These are phyloP conservation scores for Fusarium clavum DNA, from an alignment of 2,329 filamentous ascomycete genomes.

Conservation along the genomic window DNA sequence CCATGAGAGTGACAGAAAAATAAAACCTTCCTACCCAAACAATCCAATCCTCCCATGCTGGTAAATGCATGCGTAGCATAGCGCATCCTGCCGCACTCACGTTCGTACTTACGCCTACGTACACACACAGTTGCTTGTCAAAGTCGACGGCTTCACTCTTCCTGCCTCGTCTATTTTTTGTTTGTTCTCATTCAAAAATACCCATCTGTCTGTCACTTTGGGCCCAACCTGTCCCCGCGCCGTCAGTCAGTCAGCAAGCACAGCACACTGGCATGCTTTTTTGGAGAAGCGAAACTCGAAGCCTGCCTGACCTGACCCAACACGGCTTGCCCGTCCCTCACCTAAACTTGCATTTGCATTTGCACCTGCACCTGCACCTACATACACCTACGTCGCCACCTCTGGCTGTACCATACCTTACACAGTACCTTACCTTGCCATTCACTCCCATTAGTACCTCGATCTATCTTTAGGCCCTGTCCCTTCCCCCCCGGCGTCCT, in stretches of 20 bases:
- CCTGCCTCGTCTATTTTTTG: conserved; percentile 24
- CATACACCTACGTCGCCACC: conserved; percentile 45
- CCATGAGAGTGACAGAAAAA: conserved; percentile 4
- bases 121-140: conserved; percentile 16
- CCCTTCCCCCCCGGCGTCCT: conserved; percentile 27
- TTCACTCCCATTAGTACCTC: conserved; percentile 38
- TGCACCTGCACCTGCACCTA: conserved; percentile 29
- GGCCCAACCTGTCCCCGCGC: conserved; percentile 19
- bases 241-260: conserved; percentile 29
- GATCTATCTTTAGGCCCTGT: conserved; percentile 43
- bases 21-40: conserved; percentile 30
- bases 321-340: conserved; percentile 35
- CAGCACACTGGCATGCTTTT: neutral
- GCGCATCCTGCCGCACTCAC: conserved; percentile 41
- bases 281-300: conserved; percentile 24
- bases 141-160: conserved; percentile 18
- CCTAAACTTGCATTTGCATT: conserved; percentile 16
- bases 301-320: conserved; percentile 19
- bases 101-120: conserved; percentile 13
- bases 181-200: conserved; percentile 13
- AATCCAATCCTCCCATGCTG: conserved; percentile 40
- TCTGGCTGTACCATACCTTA: conserved; percentile 16
- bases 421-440: conserved; percentile 16
- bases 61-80: conserved; percentile 47
- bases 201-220: neutral